phyloP scores from a whole-genome alignment of 2,329 filamentous ascomycete genomes.

The Talaromyces piceae region DNA sequence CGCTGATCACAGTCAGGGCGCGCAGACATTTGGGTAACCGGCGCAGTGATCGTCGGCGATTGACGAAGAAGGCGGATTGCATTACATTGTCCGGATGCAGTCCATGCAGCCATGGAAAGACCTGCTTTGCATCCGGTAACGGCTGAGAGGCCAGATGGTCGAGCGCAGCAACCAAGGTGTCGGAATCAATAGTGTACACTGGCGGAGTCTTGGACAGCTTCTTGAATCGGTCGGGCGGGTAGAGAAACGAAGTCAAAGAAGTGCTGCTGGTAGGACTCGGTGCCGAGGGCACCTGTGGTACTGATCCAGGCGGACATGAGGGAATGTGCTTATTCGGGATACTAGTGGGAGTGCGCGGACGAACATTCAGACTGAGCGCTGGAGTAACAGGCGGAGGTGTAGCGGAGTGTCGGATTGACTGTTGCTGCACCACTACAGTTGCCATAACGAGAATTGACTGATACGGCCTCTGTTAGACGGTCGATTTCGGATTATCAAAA shows the following conservation, averaged over 20 bases:
- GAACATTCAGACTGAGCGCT: conserved; percentile 52
- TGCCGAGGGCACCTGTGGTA: conserved; percentile 54
- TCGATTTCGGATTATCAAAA: not conserved
- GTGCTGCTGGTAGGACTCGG: conserved; percentile 48
- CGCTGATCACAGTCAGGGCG: conserved; percentile 78
- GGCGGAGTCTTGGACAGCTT: conserved; percentile 49
- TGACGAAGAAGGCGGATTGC: conserved; percentile 82
- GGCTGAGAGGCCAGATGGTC: conserved; percentile 71
- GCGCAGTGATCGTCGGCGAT: conserved; percentile 62
- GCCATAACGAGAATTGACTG: conserved; percentile 31
- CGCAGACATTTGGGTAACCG: conserved; percentile 70
- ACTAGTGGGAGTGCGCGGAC: conserved; percentile 49
- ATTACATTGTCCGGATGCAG: conserved; percentile 81
- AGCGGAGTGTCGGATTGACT: conserved; percentile 41
- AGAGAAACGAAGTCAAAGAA: conserved; percentile 60
- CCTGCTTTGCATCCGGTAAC: conserved; percentile 71
- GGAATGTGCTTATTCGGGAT: conserved; percentile 87
- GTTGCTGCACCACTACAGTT: conserved; percentile 42
- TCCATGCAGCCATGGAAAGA: conserved; percentile 96
- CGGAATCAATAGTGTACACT: conserved; percentile 66
- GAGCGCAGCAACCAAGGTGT: conserved; percentile 62
- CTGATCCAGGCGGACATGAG: conserved; percentile 75
- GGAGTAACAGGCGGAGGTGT: conserved; percentile 42
- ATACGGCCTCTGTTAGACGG: not conserved
- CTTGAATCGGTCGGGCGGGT: conserved; percentile 61